A percentile compares a stretch with the other conserved stretches of the same genome.
These are phyloP conservation scores for Phytophthora ramorum DNA, from an alignment of 352 stramenopile genomes.

Conservation along the genomic window DNA sequence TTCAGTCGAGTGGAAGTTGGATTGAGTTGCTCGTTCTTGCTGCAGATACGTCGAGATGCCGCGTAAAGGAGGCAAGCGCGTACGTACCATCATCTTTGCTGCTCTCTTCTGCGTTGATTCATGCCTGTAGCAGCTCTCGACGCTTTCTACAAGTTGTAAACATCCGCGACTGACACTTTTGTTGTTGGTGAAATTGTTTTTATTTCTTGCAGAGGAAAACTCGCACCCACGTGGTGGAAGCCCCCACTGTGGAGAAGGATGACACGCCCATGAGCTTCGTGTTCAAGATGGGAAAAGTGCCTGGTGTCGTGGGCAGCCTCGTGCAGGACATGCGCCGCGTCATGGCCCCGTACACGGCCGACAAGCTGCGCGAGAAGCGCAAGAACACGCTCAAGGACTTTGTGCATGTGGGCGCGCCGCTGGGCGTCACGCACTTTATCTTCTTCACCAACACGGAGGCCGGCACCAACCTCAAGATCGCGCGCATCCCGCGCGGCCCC, in stretches of 20 bases:
- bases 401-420: slow-evolving; percentile 85
- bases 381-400: slow-evolving; percentile 95
- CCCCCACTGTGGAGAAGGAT: slow-evolving; percentile 75
- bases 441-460: slow-evolving; percentile 95
- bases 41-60: slow-evolving; percentile 55
- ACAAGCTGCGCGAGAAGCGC: slow-evolving; percentile 92
- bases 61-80: slow-evolving; percentile 85
- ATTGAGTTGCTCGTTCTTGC: slow-evolving; percentile 3
- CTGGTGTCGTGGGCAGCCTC: slow-evolving; percentile 80
- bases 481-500: slow-evolving; percentile 92
- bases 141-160: neutral
- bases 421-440: slow-evolving; percentile 98
- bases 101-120: neutral
- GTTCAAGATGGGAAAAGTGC: slow-evolving; percentile 91
- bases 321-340: slow-evolving; percentile 94
- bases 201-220: slow-evolving; percentile 72
- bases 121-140: neutral
- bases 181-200: neutral
- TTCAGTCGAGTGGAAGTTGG: slow-evolving; percentile 16
- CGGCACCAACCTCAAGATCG: slow-evolving; percentile 96
- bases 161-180: neutral
- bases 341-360: slow-evolving; percentile 95
- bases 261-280: slow-evolving; percentile 93
- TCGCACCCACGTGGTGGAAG: slow-evolving; percentile 78
- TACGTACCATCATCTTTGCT: slow-evolving; percentile 43